phyloP scores from a whole-genome alignment of 257 asterid species.

The Lycium barbarum region DNA sequence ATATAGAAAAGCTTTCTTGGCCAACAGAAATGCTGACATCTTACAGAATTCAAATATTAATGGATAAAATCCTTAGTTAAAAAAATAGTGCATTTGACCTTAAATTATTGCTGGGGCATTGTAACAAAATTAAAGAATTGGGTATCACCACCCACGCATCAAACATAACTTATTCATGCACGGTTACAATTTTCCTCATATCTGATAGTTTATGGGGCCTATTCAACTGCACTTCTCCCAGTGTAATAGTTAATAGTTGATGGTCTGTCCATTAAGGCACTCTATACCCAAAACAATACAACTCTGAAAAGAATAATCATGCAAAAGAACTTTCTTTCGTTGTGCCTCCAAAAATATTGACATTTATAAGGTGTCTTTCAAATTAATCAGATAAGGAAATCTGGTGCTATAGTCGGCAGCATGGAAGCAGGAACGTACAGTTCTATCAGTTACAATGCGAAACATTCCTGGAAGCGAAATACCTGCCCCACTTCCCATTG shows the following conservation, averaged over 20 bases:
- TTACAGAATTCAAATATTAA: neutral
- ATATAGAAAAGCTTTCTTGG: neutral
- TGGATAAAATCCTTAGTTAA: neutral
- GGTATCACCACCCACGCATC: neutral
- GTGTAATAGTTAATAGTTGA: conserved; percentile 13
- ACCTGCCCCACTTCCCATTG: conserved; percentile 98
- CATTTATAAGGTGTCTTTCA: neutral
- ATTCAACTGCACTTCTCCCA: neutral
- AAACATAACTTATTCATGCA: conserved; percentile 4
- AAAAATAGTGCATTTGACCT: neutral
- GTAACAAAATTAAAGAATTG: neutral
- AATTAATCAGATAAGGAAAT: neutral
- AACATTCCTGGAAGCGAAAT: conserved; percentile 97
- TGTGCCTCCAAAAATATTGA: neutral
- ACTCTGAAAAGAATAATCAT: conserved; percentile 1
- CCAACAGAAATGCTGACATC: neutral
- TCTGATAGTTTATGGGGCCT: neutral
- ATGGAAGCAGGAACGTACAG: conserved; percentile 73
- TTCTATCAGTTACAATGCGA: conserved; percentile 91
- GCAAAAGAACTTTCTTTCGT: neutral
- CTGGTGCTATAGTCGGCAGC: conserved; percentile 7
- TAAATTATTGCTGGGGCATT: neutral
- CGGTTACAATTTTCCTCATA: neutral
- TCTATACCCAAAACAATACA: neutral
- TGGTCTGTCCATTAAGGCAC: neutral